Evolutionary conservation across 75 land plant species (phyloP), one percentile per base, ranked within the genome.

Genomic region (Sequoiadendron giganteum): DNA sequence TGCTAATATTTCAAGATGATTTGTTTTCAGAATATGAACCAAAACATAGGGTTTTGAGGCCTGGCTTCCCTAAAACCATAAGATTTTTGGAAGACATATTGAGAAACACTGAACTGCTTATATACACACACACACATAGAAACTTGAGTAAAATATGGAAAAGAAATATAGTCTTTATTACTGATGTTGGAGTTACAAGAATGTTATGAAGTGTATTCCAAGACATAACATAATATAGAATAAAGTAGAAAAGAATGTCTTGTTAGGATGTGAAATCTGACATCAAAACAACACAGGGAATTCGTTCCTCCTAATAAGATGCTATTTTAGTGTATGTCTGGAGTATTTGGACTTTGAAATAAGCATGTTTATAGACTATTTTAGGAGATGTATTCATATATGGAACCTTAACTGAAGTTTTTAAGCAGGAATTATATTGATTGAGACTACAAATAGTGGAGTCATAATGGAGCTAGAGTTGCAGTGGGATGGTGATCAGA

Each of bases 401-500:
- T 65, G 70, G 70, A 65, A 65, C 28, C 7, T 65, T 21, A 25
- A 65, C n/a, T 65, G 70, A 65, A 65, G 70, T 65, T 65, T 21
- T 65, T 25, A 2, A 65, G 28, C 89, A 97, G 99, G 99, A 43
- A 81, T 97, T 43, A 86, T 90, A 19, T 88, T 94, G 73, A 45
- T 96, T 79, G 95, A 95, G 48, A 90, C 90, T 89, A 90, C 75
- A 73, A 87, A 56, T 21, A 87, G 86, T 47, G 95, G 95, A 65
- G 90, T 93, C 72, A 91, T 93, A 4, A 87, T 97, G 94, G 99
- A 97, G 85, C 49, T 94, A 80, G 97, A 95, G 87, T n/a, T 94
- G 78, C 91, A 94, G 32, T 97, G 99, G 99, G 94, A 96, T 88
- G 99, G 96, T 1, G 93, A 97, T 92, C 94, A 95, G 65, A 94